Base-by-base conservation (phyloP, 345 rosid species). In the Salix arbutifolia region DNA sequence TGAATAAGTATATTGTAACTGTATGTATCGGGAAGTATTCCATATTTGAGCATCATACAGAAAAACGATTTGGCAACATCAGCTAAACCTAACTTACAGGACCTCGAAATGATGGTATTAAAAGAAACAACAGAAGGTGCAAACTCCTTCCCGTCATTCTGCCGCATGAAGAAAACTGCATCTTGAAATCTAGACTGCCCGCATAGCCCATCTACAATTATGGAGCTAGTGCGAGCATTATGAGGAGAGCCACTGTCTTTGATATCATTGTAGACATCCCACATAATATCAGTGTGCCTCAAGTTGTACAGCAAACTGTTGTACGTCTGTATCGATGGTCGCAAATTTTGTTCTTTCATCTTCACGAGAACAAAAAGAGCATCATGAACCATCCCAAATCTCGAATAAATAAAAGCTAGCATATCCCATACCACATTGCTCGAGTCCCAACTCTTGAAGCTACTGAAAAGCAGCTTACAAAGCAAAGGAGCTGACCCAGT, bases 1-100 rank as follows among this genome's bases (percentile, higher is more conserved):
- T 89, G 90, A 76, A 93, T 84, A 74, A 93, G 93, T 80, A 91
- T 93, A 84, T 91, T 93, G 77, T 89, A 91, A 78, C 91, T 90
- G 82, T 87, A 86, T 58, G 75, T 79, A 84, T 89, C 90, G 50
- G 97, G 94, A 84, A 86, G 84, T 69, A 91, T 74, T 70, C 97
- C 97, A 79, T 77, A 81, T 77, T 93, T 93, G 70, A 90, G 86
- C 90, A 93, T 82, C 89, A 85, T 84, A 83, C 90, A 82, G 71
- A 93, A 78, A 72, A 89, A 85, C 4, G 91, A 89, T 86, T 87
- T 91, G 3, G 98, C 91, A 73, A 52, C 79, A 74, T 93, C 89
- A 56, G 86, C 85, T 76, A 84, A 85, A 75, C 98, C 98, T 72
- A 90, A 82, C 82, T 84, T 88, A 85, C 93, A 87, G 76, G 80